Evolutionary conservation across 306 rosid genomes (phyloP).

Genomic region (Ochetophila trinervis): DNA sequence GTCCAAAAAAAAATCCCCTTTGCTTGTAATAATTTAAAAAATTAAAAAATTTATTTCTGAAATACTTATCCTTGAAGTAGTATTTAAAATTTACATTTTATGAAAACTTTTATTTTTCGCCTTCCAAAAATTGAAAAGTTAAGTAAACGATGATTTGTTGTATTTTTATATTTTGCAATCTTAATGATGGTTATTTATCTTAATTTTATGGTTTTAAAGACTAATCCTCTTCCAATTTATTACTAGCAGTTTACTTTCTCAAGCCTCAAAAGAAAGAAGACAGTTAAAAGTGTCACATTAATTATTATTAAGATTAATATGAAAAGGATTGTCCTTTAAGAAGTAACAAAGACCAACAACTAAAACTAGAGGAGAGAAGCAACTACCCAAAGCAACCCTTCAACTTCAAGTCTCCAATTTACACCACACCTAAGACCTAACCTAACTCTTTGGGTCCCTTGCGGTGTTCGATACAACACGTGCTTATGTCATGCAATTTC

Average conservation of each 20-base stretch:
- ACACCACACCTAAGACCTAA: conserved; percentile 43
- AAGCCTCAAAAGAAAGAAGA: no score
- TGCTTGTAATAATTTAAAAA: no score
- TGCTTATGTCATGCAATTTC: conserved; percentile 17
- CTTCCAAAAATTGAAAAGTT: no score
- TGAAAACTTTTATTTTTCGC: no score
- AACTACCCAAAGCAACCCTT: conserved; percentile 21
- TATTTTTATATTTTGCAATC: background rate
- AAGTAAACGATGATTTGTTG: background rate
- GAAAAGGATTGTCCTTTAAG: conserved; percentile 12
- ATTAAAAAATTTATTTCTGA: no score
- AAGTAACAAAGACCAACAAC: background rate
- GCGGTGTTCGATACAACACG: conserved; percentile 27
- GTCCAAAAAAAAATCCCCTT: no score
- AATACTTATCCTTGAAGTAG: no score
- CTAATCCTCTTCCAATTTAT: background rate
- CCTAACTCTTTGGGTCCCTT: conserved; percentile 4
- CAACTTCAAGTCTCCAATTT: conserved; percentile 26
- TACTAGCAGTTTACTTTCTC: no score
- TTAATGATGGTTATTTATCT: background rate
- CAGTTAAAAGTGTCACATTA: no score
- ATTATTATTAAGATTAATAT: no score
- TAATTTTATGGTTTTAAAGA: background rate
- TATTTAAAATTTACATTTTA: no score
- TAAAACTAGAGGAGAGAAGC: background rate